Conservation (phyloP, 108 stramenopile genomes). For the Pseudonitzschia multiseries region DNA sequence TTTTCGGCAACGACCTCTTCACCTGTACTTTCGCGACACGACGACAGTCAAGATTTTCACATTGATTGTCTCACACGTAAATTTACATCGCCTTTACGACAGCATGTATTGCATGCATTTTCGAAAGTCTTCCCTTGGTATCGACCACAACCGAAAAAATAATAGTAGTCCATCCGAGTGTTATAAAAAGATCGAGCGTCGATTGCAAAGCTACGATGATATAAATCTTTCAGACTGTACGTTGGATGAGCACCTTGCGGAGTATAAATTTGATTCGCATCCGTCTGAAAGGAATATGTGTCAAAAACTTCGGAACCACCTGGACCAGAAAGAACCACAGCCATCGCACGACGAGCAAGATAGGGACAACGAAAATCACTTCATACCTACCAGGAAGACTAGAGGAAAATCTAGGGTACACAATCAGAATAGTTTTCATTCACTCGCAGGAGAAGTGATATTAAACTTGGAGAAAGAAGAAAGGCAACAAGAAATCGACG, state of each 20-base stretch:
- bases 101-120: constrained; percentile 18
- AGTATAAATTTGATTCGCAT: neutral
- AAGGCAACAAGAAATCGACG: neutral
- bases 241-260: neutral
- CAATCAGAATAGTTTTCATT: neutral
- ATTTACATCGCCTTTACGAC: neutral
- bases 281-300: neutral
- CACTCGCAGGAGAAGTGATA: neutral
- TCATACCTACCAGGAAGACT: no score
- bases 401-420: no score
- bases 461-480: neutral
- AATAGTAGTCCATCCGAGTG: constrained; percentile 3
- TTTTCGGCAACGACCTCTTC: no score
- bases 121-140: constrained; percentile 3
- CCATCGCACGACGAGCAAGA: neutral
- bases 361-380: no score
- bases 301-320: neutral
- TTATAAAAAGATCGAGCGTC: constrained; percentile 1
- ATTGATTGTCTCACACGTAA: neutral
- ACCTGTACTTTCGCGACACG: no score
- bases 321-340: neutral
- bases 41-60: no score
- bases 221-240: neutral
- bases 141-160: constrained; percentile 14
- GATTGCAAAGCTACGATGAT: neutral